phyloP scores from a whole-genome alignment of 1,139 yeast genomes.

The Yamadazyma pseudoaaseri region DNA sequence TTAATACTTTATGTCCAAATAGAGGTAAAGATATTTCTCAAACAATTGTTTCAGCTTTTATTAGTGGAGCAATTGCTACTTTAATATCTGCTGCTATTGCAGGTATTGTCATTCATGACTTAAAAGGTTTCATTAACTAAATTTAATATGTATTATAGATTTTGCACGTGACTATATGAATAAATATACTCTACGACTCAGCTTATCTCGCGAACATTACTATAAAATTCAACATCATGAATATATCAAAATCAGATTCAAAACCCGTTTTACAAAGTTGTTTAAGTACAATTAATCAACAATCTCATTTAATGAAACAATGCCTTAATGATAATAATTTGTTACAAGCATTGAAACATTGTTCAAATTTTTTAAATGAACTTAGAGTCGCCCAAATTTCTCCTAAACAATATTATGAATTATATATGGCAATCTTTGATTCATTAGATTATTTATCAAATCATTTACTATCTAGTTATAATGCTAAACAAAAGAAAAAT shows the following conservation, averaged over 20 bases:
- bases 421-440: conserved; percentile 84
- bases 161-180: too few species aligned
- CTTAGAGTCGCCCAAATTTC: conserved; percentile 71
- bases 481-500: conserved; percentile 29
- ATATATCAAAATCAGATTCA: conserved; percentile 11
- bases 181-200: too few species aligned
- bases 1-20: conserved; percentile 56
- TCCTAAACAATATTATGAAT: conserved; percentile 92
- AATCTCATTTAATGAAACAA: conserved; percentile 73
- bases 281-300: conserved; percentile 60
- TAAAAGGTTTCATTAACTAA: conserved; percentile 21
- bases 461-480: conserved; percentile 66
- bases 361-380: conserved; percentile 80
- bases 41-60: conserved; percentile 49
- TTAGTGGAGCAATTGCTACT: conserved; percentile 58
- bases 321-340: conserved; percentile 69
- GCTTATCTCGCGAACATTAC: not conserved
- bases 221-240: not conserved
- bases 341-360: conserved; percentile 87
- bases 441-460: conserved; percentile 69
- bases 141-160: conserved; percentile 1
- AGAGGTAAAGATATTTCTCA: conserved; percentile 50
- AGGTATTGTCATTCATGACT: conserved; percentile 63
- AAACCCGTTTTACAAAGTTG: conserved; percentile 46
- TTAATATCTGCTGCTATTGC: conserved; percentile 63